Evolutionary conservation across 805 yeast genomes (phyloP), one percentile per base, ranked within the genome.

Genomic region (Yarrowia hollandica): DNA sequence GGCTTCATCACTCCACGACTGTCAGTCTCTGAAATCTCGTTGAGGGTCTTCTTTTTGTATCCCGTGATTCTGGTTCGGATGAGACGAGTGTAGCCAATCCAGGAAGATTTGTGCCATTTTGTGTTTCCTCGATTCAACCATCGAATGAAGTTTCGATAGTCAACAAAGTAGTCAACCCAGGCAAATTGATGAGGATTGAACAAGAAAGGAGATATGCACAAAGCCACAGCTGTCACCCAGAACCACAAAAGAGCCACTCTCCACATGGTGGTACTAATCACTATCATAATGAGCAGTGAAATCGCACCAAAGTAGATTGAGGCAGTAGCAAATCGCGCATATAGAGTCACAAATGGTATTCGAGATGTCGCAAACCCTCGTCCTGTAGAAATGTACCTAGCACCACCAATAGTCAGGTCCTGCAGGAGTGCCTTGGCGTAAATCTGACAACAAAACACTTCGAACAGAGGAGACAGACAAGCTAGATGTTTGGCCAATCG

Each of bases 141-240:
- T 54, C 81, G 73, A 64, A 89, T 81, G 73, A 81, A 88, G 69
- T 84, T 88, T 73, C 91, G 79, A 79, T 91, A 90, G 74, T 90
- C 97, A 71, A 88, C 80, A 72, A 90, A 87, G 80, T 85, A 90
- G 73, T 89, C 96, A 68, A 83, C 85, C 84, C 89, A 82, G 46
- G 94, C 81, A 71, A 90, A 90, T 76, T 90, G 97, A 75, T 90
- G 96, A 31, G 97, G 97, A 74, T 90, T 90, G 82, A 88, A 90
- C 54, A 90, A 70, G 69, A 88, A 86, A 66, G 97, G 97, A 55
- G 96, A 83, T 66, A 89, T 80, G 76, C 89, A 80, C 69, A 91
- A 78, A 1, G 97, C 84, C 25, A 90, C 79, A 63, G 88, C 78
- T 12, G 95, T 86, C 60, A 90, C 85, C 97, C 97, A 90, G 80